A percentile compares a stretch with the other conserved stretches of the same genome.
phyloP scores from a whole-genome alignment of 345 rosid genomes.

The Salix exigua region DNA sequence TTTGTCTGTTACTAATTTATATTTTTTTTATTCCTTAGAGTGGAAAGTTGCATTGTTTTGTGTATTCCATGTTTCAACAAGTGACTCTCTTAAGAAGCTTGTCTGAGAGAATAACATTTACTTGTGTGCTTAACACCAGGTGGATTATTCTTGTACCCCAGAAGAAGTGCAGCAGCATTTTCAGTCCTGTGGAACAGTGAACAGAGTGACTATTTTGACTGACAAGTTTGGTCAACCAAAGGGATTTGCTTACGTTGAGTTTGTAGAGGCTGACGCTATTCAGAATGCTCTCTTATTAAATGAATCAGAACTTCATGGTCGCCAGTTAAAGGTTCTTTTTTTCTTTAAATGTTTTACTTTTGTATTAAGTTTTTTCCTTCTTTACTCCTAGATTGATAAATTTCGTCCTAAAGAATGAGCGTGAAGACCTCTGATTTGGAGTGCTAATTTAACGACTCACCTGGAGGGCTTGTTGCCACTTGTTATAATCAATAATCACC shows the following conservation, averaged over 20 bases:
- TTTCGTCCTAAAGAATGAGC: background rate
- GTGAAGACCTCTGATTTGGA: background rate
- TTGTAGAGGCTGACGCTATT: slow-evolving; percentile 91
- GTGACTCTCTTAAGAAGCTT: background rate
- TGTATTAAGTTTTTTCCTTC: background rate
- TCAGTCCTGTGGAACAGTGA: slow-evolving; percentile 97
- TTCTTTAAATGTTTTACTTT: background rate
- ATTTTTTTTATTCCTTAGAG: background rate
- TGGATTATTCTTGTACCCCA: slow-evolving; percentile 93
- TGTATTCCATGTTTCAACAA: background rate
- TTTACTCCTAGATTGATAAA: background rate
- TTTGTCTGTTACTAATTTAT: background rate
- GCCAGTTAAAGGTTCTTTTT: slow-evolving; percentile 73
- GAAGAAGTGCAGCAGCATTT: slow-evolving; percentile 99
- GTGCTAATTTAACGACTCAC: background rate
- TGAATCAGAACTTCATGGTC: slow-evolving; percentile 96
- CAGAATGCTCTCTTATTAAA: slow-evolving; percentile 88
- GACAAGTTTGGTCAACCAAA: slow-evolving; percentile 99
- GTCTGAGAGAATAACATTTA: background rate
- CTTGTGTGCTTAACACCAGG: slow-evolving; percentile 47
- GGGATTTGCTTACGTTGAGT: slow-evolving; percentile 97
- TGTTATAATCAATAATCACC: background rate
- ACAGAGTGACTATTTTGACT: slow-evolving; percentile 93
- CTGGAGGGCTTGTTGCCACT: background rate
- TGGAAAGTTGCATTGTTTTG: background rate